Evolutionary conservation across 441 rosid genomes (phyloP).

Genomic region (Erysimum cheiri): DNA sequence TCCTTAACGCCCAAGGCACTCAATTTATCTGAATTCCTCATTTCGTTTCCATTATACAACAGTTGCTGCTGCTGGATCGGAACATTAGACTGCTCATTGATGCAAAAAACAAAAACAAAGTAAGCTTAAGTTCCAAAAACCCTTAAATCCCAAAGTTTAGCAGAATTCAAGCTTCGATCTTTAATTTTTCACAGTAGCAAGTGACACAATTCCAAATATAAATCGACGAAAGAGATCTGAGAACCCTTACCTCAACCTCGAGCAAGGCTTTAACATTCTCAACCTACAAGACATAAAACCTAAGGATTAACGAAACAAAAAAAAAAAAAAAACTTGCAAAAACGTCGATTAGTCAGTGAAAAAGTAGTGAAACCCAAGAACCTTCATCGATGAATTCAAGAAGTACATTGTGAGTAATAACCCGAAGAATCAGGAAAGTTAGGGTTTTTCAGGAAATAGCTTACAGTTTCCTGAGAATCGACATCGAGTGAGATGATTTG

Average conservation of each 20-base stretch:
- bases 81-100: constrained; percentile 68
- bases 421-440: constrained; percentile 32
- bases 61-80: constrained; percentile 90
- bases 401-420: constrained; percentile 39
- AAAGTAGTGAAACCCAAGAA: constrained; percentile 26
- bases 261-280: constrained; percentile 95
- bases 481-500: constrained; percentile 80
- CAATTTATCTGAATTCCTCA: constrained; percentile 75
- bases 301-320: background rate
- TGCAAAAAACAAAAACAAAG: constrained; percentile 10
- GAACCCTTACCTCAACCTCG: constrained; percentile 81
- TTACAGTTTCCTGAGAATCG: constrained; percentile 88
- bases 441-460: constrained; percentile 39
- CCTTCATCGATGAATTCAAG: constrained; percentile 32
- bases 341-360: background rate
- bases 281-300: constrained; percentile 52
- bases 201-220: constrained; percentile 5
- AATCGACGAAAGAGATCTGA: constrained; percentile 40
- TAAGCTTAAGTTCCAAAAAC: constrained; percentile 33
- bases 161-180: constrained; percentile 9
- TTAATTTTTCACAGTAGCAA: background rate
- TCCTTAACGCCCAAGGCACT: constrained; percentile 87
- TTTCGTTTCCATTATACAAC: constrained; percentile 84
- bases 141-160: constrained; percentile 21
- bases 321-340: background rate